phyloP scores from a whole-genome alignment of 331 rosid genomes.

The Erythrophleum ivorense region DNA sequence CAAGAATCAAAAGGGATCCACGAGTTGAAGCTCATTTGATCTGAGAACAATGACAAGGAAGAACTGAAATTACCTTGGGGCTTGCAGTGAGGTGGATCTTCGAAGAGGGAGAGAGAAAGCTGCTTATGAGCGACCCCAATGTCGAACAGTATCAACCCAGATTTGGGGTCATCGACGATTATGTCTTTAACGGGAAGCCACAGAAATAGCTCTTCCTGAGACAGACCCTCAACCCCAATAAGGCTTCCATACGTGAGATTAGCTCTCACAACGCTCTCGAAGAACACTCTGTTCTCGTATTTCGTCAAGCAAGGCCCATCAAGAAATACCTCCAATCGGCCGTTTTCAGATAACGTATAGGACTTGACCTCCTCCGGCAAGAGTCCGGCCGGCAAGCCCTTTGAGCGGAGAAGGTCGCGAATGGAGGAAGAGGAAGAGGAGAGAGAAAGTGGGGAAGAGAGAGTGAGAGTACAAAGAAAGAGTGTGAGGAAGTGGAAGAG shows the following conservation, averaged over 20 bases:
- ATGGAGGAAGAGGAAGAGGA: conserved; percentile 49
- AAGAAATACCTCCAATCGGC: conserved; percentile 77
- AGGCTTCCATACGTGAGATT: conserved; percentile 87
- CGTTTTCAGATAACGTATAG: conserved; percentile 64
- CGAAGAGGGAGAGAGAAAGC: conserved; percentile 82
- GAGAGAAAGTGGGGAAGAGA: conserved; percentile 43
- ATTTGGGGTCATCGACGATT: conserved; percentile 72
- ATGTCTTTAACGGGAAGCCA: conserved; percentile 92
- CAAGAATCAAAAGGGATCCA: not conserved
- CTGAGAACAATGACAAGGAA: not conserved
- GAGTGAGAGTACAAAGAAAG: conserved; percentile 14
- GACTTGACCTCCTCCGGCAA: conserved; percentile 77
- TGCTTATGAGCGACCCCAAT: conserved; percentile 88
- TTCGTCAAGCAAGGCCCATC: conserved; percentile 83
- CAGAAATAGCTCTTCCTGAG: conserved; percentile 85
- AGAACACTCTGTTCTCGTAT: conserved; percentile 76
- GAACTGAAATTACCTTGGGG: conserved; percentile 57
- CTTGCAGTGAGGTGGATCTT: conserved; percentile 84
- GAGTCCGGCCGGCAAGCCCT: conserved; percentile 85
- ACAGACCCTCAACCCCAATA: conserved; percentile 76
- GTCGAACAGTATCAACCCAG: conserved; percentile 81
- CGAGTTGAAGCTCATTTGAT: conserved; percentile 16
- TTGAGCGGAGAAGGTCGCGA: conserved; percentile 80
- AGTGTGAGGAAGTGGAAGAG: conserved; percentile 33
- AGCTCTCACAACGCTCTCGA: conserved; percentile 70